Evolutionary conservation across 2,329 filamentous ascomycete genomes (phyloP).

Genomic region (Metarhizium guizhouense): DNA sequence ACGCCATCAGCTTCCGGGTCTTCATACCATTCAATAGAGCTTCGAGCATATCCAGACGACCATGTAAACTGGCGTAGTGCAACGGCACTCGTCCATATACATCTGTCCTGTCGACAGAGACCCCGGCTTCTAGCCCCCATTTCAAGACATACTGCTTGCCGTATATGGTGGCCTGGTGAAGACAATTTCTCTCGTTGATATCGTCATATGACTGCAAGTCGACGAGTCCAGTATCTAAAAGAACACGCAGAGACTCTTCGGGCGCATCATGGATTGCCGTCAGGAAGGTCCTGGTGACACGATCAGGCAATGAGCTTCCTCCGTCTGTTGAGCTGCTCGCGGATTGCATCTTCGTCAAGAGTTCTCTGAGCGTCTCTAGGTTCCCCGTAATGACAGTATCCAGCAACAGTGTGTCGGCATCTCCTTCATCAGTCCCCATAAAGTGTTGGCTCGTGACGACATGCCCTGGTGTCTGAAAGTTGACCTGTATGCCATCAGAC

Average conservation of each 20-base stretch:
- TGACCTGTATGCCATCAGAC: conserved; percentile 92
- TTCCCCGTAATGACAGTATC: conserved; percentile 83
- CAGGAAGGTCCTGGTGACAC: conserved; percentile 83
- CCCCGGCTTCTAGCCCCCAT: conserved; percentile 64
- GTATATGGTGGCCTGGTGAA: conserved; percentile 95
- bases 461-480: conserved; percentile 59
- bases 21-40: conserved; percentile 55
- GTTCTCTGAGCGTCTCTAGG: conserved; percentile 65
- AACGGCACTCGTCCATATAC: conserved; percentile 90
- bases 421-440: conserved; percentile 73
- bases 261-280: conserved; percentile 82
- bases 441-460: conserved; percentile 58
- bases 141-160: conserved; percentile 71
- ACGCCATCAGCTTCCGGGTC: not conserved
- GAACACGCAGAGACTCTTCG: conserved; percentile 61
- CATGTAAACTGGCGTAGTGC: conserved; percentile 95
- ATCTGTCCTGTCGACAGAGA: conserved; percentile 73
- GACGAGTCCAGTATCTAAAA: conserved; percentile 74
- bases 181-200: conserved; percentile 93
- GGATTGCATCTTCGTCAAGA: conserved; percentile 62
- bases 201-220: conserved; percentile 93
- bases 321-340: conserved; percentile 46
- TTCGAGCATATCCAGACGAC: conserved; percentile 74
- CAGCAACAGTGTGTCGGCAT: conserved; percentile 79
- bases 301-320: conserved; percentile 53